A percentile compares a stretch with the other conserved stretches of the same genome.
These are phyloP conservation scores for Podaxis rugospora DNA, from an alignment of 768 basidiomycete species.

Conservation along the genomic window DNA sequence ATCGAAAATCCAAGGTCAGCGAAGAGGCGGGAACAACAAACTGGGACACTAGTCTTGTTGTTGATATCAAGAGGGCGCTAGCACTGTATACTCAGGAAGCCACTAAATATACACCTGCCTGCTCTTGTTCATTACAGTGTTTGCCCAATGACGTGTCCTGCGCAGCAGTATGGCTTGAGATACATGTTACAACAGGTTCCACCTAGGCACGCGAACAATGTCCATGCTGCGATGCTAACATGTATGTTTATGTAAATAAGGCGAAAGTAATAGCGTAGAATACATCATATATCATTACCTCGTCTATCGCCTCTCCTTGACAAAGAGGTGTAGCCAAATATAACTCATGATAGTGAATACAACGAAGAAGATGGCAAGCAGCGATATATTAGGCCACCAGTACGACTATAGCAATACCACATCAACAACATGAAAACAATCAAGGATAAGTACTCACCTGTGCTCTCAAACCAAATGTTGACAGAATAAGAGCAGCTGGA, in stretches of 20 bases:
- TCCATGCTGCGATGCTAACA: too few species aligned
- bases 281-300: background rate
- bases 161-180: too few species aligned
- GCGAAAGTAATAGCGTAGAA: background rate
- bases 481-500: slow-evolving; percentile 92
- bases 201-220: too few species aligned
- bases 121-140: too few species aligned
- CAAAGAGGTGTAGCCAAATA: slow-evolving; percentile 79
- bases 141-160: too few species aligned
- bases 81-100: too few species aligned
- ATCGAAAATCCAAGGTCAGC: too few species aligned
- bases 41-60: too few species aligned
- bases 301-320: slow-evolving; percentile 68
- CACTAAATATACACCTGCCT: too few species aligned
- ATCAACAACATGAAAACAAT: slow-evolving; percentile 1
- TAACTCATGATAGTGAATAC: slow-evolving; percentile 75
- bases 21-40: too few species aligned
- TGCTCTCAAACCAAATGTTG: slow-evolving; percentile 87
- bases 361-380: slow-evolving; percentile 84
- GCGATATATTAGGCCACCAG: slow-evolving; percentile 96
- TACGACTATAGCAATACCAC: slow-evolving; percentile 52
- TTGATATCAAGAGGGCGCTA: too few species aligned
- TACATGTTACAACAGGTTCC: too few species aligned
- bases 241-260: background rate
- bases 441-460: slow-evolving; percentile 47